phyloP scores from a whole-genome alignment of 139 green algal genomes.

The Chlamydomonas incerta region DNA sequence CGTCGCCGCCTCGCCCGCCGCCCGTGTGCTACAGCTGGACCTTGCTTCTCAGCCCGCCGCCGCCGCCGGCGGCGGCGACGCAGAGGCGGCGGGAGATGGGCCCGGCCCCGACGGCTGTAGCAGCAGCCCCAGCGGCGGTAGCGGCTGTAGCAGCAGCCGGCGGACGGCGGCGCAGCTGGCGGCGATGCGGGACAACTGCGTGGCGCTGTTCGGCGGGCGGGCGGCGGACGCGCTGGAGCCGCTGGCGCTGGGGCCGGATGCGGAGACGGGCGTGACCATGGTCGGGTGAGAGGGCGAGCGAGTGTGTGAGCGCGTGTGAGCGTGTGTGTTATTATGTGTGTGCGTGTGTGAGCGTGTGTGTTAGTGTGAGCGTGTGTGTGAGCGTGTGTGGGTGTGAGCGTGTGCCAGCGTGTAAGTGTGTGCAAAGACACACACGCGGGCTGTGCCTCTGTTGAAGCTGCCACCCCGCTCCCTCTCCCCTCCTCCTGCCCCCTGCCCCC shows the following conservation, averaged over 20 bases:
- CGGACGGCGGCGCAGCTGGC: slow-evolving; percentile 7
- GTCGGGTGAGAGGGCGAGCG: neutral
- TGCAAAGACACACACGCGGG: too few relatives aligned
- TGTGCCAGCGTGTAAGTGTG: too few relatives aligned
- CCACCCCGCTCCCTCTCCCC: neutral
- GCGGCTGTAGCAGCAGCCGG: too few relatives aligned
- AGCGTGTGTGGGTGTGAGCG: too few relatives aligned
- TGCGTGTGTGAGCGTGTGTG: neutral
- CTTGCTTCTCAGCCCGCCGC: too few relatives aligned
- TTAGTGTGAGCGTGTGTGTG: too few relatives aligned
- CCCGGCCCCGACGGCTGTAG: neutral
- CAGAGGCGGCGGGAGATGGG: too few relatives aligned
- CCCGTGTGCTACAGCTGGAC: neutral
- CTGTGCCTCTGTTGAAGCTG: too few relatives aligned
- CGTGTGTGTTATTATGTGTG: neutral
- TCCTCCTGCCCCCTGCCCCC: neutral
- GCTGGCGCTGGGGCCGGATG: slow-evolving; percentile 58
- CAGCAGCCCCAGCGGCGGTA: too few relatives aligned
- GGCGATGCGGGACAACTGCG: slow-evolving; percentile 77
- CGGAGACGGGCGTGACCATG: neutral
- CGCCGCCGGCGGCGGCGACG: too few relatives aligned
- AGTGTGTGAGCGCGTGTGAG: too few relatives aligned
- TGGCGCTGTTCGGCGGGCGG: slow-evolving; percentile 84
- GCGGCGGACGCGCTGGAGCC: slow-evolving; percentile 70
- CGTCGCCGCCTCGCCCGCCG: neutral